A percentile compares a stretch with the other conserved stretches of the same genome.
Evolutionary conservation across 1,139 yeast genomes (phyloP).

Genomic region (Petasospora fabianii): DNA sequence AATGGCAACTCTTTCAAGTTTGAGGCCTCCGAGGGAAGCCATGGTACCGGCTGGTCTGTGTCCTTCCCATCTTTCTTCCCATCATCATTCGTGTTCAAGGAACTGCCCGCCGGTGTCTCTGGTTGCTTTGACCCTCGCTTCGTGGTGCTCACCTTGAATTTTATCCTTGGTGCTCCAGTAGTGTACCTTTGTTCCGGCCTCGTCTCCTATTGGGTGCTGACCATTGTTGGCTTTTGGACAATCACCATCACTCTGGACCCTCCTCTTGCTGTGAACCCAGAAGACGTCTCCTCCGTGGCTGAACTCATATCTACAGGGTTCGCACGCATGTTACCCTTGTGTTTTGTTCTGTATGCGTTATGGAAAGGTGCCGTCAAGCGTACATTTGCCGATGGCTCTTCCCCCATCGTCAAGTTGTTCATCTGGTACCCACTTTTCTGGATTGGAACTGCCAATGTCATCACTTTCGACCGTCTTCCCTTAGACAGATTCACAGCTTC

Average conservation of each 20-base stretch:
- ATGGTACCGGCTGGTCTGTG: slow-evolving; percentile 51
- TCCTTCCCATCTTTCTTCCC: slow-evolving; percentile 73
- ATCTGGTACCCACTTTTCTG: slow-evolving; percentile 82
- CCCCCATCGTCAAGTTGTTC: slow-evolving; percentile 51
- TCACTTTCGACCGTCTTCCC: slow-evolving; percentile 84
- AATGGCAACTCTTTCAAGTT: slow-evolving; percentile 51
- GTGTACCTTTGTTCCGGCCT: slow-evolving; percentile 53
- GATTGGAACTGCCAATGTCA: slow-evolving; percentile 81
- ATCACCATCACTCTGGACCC: slow-evolving; percentile 80
- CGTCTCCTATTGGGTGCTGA: slow-evolving; percentile 58
- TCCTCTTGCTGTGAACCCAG: slow-evolving; percentile 57
- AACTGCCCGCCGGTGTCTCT: slow-evolving; percentile 30
- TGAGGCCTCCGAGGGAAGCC: slow-evolving; percentile 42
- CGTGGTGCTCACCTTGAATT: slow-evolving; percentile 51
- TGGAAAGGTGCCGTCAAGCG: slow-evolving; percentile 54
- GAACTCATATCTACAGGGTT: slow-evolving; percentile 66
- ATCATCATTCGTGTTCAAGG: slow-evolving; percentile 59
- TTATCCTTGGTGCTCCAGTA: slow-evolving; percentile 57
- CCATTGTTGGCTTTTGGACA: slow-evolving; percentile 82
- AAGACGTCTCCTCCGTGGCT: slow-evolving; percentile 50
- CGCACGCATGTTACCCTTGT: slow-evolving; percentile 70
- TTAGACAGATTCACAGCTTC: slow-evolving; percentile 73
- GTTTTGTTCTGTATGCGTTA: slow-evolving; percentile 68
- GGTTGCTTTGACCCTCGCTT: slow-evolving; percentile 70
- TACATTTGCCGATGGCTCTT: slow-evolving; percentile 34